A percentile compares a stretch with the other conserved stretches of the same genome.
Conservation (phyloP, 495 filamentous ascomycete genomes). For the Penicillium goetzii region DNA sequence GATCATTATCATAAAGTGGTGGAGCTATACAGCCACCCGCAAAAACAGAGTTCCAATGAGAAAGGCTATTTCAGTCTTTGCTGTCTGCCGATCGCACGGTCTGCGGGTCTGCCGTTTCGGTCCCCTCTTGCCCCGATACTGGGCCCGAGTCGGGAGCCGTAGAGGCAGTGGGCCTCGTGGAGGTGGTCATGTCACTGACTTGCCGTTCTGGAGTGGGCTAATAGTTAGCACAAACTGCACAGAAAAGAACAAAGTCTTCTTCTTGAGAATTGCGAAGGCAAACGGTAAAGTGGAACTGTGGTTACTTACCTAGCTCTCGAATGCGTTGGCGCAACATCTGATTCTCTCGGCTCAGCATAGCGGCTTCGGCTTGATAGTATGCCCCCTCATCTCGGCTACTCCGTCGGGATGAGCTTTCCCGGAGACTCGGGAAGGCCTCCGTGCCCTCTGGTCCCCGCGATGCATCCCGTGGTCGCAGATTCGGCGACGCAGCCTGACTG, state of each 20-base stretch:
- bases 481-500: slow-evolving; percentile 44
- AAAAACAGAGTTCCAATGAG: not conserved
- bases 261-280: slow-evolving; percentile 8
- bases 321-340: slow-evolving; percentile 88
- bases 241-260: slow-evolving; percentile 6
- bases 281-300: not conserved
- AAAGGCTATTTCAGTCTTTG: slow-evolving; percentile 23
- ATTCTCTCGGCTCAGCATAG: slow-evolving; percentile 86
- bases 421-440: slow-evolving; percentile 35
- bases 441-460: slow-evolving; percentile 32
- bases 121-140: slow-evolving; percentile 28
- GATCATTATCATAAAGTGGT: not conserved
- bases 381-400: slow-evolving; percentile 74
- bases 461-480: slow-evolving; percentile 39
- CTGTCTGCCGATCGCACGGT: slow-evolving; percentile 31
- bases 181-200: slow-evolving; percentile 36
- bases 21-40: not conserved
- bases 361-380: slow-evolving; percentile 91
- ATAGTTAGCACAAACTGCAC: not conserved
- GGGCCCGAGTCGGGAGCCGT: slow-evolving; percentile 21
- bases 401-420: slow-evolving; percentile 39
- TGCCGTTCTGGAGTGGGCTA: slow-evolving; percentile 37
- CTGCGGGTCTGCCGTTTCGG: slow-evolving; percentile 32
- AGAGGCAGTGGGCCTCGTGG: slow-evolving; percentile 17
- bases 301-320: slow-evolving; percentile 65